Conservation (phyloP, 2,329 filamentous ascomycete species). For the Xylariaceae sp. region DNA sequence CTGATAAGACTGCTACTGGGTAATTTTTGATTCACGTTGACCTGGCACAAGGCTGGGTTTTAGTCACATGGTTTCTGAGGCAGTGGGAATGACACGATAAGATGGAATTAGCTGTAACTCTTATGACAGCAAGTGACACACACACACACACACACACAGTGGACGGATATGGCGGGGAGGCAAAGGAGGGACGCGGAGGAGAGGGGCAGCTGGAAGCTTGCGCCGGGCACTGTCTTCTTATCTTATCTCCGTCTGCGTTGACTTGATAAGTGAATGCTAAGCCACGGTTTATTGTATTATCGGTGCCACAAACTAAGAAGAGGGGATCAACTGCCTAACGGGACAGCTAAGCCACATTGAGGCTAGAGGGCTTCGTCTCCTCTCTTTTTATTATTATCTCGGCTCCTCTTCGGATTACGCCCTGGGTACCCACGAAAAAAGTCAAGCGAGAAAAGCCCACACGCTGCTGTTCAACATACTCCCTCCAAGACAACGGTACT, state of each 20-base stretch:
- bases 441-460: conserved; percentile 39
- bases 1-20: conserved; percentile 2
- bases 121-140: neutral
- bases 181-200: neutral
- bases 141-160: neutral
- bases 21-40: conserved; percentile 25
- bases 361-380: too few species aligned
- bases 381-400: conserved; percentile 25
- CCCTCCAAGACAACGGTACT: conserved; percentile 30
- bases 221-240: neutral
- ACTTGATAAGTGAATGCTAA: too few species aligned
- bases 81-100: conserved; percentile 13
- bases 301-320: neutral
- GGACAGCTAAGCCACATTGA: conserved; percentile 10
- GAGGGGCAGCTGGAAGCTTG: neutral
- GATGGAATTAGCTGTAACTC: neutral
- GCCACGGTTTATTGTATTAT: neutral
- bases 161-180: conserved; percentile 10
- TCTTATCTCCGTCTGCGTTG: neutral
- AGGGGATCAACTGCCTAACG: neutral
- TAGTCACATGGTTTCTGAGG: conserved; percentile 29
- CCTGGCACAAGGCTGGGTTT: conserved; percentile 30
- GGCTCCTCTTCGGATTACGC: conserved; percentile 39
- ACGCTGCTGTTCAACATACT: conserved; percentile 30
- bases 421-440: conserved; percentile 39